Evolutionary conservation across 305 asterid genomes (phyloP).

Genomic region (Nicotiana rustica): DNA sequence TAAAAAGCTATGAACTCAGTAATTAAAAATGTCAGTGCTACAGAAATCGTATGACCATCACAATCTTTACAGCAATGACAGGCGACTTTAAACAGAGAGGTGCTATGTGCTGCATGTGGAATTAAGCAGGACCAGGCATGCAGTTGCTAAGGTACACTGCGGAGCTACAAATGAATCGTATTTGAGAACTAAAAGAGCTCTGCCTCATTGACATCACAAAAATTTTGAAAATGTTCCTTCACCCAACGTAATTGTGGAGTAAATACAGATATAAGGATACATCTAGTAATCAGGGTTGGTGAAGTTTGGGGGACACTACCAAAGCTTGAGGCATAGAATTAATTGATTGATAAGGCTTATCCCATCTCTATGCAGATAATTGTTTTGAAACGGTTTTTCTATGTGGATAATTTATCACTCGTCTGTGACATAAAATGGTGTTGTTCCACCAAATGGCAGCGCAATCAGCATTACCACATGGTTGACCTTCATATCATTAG

Average conservation of each 20-base stretch:
- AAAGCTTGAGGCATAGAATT: constrained; percentile 11
- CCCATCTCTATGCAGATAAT: not conserved
- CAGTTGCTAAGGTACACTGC: not conserved
- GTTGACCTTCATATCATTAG: not conserved
- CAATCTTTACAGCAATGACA: not conserved
- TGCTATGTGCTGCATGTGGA: constrained; percentile 18
- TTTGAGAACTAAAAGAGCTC: not conserved
- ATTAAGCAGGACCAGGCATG: not conserved
- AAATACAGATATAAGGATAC: not conserved
- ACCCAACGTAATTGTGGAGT: constrained; percentile 22
- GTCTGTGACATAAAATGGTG: not conserved
- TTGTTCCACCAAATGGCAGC: not conserved
- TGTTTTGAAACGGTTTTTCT: not conserved
- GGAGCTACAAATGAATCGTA: not conserved
- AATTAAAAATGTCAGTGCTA: not conserved
- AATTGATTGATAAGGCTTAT: not conserved
- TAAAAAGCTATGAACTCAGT: not conserved
- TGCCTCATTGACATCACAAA: constrained; percentile 13
- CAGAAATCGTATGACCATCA: not conserved
- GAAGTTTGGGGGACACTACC: not conserved
- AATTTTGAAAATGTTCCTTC: not conserved
- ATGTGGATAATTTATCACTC: not conserved
- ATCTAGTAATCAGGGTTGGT: not conserved
- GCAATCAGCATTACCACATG: not conserved
- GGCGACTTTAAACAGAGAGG: constrained; percentile 22